Percentiles rank a stretch among this genome's conserved stretches.
Evolutionary conservation across 164 flowering plant species (phyloP).

Genomic region (Nelumbo lutea): DNA sequence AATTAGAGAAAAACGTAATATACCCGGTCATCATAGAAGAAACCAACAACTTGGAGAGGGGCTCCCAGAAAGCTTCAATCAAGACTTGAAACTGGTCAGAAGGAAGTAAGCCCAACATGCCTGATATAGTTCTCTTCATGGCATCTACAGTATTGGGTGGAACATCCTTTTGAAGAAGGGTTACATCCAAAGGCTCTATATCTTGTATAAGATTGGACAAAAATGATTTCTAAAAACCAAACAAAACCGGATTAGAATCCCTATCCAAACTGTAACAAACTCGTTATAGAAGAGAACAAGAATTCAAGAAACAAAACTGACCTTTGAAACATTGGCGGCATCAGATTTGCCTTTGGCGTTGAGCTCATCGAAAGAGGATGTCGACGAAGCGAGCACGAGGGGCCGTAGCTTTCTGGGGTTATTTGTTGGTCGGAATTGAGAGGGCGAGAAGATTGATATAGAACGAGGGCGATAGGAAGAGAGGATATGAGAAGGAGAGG

Average conservation of each 20-base stretch:
- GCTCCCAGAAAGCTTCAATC: slow-evolving; percentile 82
- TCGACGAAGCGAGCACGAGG: not conserved
- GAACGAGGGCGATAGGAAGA: not conserved
- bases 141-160: slow-evolving; percentile 77
- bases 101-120: slow-evolving; percentile 87
- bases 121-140: slow-evolving; percentile 85
- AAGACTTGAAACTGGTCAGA: slow-evolving; percentile 72
- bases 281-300: not conserved
- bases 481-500: not conserved
- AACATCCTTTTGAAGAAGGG: slow-evolving; percentile 77
- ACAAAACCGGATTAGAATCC: not conserved
- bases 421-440: not conserved
- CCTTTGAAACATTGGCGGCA: not conserved
- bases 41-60: slow-evolving; percentile 69
- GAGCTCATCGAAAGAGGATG: not conserved
- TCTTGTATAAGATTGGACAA: slow-evolving; percentile 61
- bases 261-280: not conserved
- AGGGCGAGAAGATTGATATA: not conserved
- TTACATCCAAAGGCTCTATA: slow-evolving; percentile 81
- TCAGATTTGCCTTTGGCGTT: not conserved
- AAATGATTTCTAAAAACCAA: slow-evolving; percentile 46
- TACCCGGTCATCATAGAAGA: slow-evolving; percentile 97
- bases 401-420: not conserved
- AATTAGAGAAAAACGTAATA: slow-evolving; percentile 3
- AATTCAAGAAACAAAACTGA: not conserved